phyloP scores from a whole-genome alignment of 176 grass and related monocot species.

The Thalia dealbata region DNA sequence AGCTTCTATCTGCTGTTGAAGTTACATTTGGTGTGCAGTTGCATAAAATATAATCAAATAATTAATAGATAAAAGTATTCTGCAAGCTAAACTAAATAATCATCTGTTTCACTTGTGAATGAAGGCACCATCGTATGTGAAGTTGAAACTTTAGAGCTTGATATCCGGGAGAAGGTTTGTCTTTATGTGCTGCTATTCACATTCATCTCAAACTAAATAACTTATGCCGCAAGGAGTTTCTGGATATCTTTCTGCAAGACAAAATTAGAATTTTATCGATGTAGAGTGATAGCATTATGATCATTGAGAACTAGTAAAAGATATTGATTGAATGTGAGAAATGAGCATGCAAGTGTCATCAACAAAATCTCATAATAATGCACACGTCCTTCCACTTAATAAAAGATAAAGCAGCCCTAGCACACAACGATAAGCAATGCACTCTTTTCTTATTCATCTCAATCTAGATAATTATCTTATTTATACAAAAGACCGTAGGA shows the following conservation, averaged over 20 bases:
- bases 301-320: background rate
- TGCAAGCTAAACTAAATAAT: background rate
- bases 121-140: background rate
- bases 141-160: background rate
- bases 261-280: constrained; percentile 21
- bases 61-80: background rate
- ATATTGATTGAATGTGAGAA: background rate
- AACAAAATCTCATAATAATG: background rate
- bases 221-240: constrained; percentile 51
- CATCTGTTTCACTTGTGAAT: background rate
- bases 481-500: too few species aligned
- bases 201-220: background rate
- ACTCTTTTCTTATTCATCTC: too few species aligned
- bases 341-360: background rate
- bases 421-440: too few species aligned
- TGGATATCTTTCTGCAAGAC: constrained; percentile 87
- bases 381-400: background rate
- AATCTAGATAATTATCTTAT: too few species aligned
- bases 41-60: background rate
- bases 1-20: too few species aligned
- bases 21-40: background rate
- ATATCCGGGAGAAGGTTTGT: background rate
- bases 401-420: background rate
- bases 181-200: background rate
- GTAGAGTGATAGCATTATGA: background rate